Percentiles rank a stretch among this genome's conserved stretches.
These are phyloP conservation scores for Nemania diffusa DNA, from an alignment of 2,329 filamentous ascomycete species.

Conservation along the genomic window DNA sequence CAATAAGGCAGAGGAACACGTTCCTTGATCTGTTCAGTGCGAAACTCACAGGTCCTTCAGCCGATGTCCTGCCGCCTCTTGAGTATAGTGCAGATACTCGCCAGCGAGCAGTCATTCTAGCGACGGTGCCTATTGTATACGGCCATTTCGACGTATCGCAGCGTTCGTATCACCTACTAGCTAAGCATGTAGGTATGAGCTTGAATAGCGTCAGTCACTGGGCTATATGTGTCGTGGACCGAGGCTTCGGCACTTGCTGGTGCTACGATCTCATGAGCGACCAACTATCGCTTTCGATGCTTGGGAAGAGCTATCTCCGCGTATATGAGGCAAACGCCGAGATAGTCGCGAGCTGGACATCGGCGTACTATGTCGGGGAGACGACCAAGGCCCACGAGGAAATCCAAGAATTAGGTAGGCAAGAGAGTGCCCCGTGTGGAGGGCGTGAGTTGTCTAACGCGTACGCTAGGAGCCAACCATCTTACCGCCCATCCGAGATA, in stretches of 20 bases:
- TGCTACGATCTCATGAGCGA: conserved; percentile 50
- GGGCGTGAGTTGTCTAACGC: not conserved
- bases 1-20: conserved; percentile 35
- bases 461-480: conserved; percentile 27
- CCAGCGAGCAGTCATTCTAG: conserved; percentile 44
- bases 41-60: conserved; percentile 42
- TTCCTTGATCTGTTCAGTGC: conserved; percentile 41
- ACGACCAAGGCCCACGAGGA: conserved; percentile 48
- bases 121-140: conserved; percentile 47
- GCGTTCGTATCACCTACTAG: conserved; percentile 44
- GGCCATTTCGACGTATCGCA: conserved; percentile 44
- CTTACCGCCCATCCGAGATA: conserved; percentile 48
- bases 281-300: conserved; percentile 43
- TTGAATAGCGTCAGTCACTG: conserved; percentile 47
- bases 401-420: conserved; percentile 46
- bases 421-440: not conserved
- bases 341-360: conserved; percentile 46
- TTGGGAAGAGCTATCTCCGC: conserved; percentile 46
- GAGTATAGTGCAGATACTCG: conserved; percentile 33
- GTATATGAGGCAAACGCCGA: conserved; percentile 46
- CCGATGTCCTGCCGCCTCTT: conserved; percentile 41
- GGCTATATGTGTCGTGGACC: conserved; percentile 47
- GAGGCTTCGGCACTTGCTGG: conserved; percentile 40
- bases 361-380: conserved; percentile 49
- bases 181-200: conserved; percentile 47